A percentile compares a stretch with the other conserved stretches of the same genome.
phyloP scores from a whole-genome alignment of 129 eudicot species.

The Flaveria trinervia region DNA sequence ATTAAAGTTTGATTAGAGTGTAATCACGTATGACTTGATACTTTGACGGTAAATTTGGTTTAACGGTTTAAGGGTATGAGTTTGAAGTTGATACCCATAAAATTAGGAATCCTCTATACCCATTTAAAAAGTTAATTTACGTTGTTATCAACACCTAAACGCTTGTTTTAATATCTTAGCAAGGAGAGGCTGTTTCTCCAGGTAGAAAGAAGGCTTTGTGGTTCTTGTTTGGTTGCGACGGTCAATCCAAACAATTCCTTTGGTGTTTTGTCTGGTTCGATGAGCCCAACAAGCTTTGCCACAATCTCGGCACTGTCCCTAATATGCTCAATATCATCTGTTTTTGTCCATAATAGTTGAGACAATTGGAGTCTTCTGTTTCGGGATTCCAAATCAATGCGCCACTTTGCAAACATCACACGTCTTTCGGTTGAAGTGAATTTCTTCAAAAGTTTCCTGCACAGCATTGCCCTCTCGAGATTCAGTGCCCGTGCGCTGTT shows the following conservation, averaged over 20 bases:
- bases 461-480: slow-evolving; percentile 64
- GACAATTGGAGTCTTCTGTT: slow-evolving; percentile 65
- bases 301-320: slow-evolving; percentile 77
- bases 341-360: slow-evolving; percentile 55
- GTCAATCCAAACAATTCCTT: slow-evolving; percentile 72
- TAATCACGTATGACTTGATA: neutral
- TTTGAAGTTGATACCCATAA: neutral
- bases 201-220: slow-evolving; percentile 35
- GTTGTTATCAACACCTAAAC: neutral
- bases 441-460: slow-evolving; percentile 59
- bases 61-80: slow-evolving; percentile 2
- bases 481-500: slow-evolving; percentile 57
- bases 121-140: neutral
- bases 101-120: neutral
- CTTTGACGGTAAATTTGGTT: neutral
- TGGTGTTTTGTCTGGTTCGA: slow-evolving; percentile 44
- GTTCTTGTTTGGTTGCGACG: slow-evolving; percentile 39
- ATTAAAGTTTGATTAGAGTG: neutral
- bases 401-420: slow-evolving; percentile 61
- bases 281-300: slow-evolving; percentile 66
- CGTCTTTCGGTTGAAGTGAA: slow-evolving; percentile 59
- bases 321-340: slow-evolving; percentile 57
- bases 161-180: slow-evolving; percentile 24
- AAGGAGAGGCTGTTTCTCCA: slow-evolving; percentile 56
- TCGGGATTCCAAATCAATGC: slow-evolving; percentile 55